These are phyloP conservation scores for Phaeoacremonium minimum DNA, from an alignment of 2,329 filamentous ascomycete genomes.

Conservation along the genomic window DNA sequence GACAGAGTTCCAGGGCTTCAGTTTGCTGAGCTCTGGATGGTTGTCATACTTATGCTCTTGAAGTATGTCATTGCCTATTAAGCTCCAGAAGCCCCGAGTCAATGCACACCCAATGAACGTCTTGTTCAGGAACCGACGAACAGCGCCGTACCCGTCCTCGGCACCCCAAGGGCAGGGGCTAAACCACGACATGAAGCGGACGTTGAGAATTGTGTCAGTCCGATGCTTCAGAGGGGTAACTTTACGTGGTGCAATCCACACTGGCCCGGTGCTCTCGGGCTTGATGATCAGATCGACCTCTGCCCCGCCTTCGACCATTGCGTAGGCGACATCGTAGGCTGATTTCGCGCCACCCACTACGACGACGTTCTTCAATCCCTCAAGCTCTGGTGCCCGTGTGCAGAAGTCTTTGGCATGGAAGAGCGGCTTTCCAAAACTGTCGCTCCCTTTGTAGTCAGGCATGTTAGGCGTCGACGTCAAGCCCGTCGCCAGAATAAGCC, in stretches of 20 bases:
- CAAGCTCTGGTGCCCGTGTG: slow-evolving; percentile 22
- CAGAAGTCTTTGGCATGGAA: slow-evolving; percentile 41
- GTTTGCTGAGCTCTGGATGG: slow-evolving; percentile 30
- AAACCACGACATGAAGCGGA: slow-evolving; percentile 60
- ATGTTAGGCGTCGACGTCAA: slow-evolving; percentile 38
- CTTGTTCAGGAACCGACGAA: slow-evolving; percentile 43
- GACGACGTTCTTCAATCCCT: slow-evolving; percentile 27
- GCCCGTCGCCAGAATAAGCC: slow-evolving; percentile 47
- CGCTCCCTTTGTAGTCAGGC: slow-evolving; percentile 29
- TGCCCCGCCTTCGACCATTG: slow-evolving; percentile 40
- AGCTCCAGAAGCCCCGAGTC: slow-evolving; percentile 47
- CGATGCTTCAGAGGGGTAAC: slow-evolving; percentile 58
- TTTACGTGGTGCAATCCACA: slow-evolving; percentile 48
- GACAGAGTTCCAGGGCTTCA: slow-evolving; percentile 33
- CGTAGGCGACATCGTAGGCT: slow-evolving; percentile 54
- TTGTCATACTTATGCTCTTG: slow-evolving; percentile 39
- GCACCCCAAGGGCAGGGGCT: slow-evolving; percentile 62
- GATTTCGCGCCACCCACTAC: slow-evolving; percentile 55
- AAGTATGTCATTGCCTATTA: too few relatives aligned
- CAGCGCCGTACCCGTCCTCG: slow-evolving; percentile 44
- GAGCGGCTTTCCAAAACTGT: slow-evolving; percentile 28
- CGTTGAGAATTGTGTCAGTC: slow-evolving; percentile 49
- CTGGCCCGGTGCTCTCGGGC: slow-evolving; percentile 44
- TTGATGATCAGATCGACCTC: slow-evolving; percentile 49
- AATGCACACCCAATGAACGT: slow-evolving; percentile 43